These are phyloP conservation scores for Trichoderma aggressivum DNA, from an alignment of 2,329 filamentous ascomycete genomes.

Conservation along the genomic window DNA sequence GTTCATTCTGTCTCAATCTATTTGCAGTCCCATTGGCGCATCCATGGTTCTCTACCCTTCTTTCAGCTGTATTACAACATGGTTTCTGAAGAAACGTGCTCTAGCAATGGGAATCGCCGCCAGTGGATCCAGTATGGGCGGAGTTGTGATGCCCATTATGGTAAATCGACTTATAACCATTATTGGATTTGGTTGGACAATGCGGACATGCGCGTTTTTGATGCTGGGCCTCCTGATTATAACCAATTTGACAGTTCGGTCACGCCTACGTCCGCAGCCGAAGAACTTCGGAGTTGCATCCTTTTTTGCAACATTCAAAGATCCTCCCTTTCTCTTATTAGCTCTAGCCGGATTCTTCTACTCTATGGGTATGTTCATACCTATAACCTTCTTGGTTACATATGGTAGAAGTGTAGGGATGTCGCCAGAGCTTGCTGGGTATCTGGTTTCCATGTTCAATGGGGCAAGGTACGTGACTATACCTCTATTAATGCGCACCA, in stretches of 20 bases:
- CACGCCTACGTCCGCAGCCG: not conserved
- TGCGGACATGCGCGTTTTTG: not conserved
- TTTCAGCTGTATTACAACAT: not conserved
- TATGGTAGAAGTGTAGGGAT: not conserved
- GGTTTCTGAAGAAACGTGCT: not conserved
- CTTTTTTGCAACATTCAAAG: not conserved
- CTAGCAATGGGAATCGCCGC: not conserved
- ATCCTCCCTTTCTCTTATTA: not conserved
- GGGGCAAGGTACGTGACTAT: not conserved
- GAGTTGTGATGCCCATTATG: not conserved
- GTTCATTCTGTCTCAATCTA: not conserved
- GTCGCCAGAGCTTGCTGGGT: not conserved
- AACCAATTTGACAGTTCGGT: not conserved
- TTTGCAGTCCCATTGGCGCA: not conserved
- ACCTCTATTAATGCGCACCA: not conserved
- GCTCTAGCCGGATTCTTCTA: not conserved
- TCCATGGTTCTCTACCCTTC: not conserved
- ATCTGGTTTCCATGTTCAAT: not conserved
- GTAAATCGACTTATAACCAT: not conserved
- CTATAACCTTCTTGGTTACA: not conserved
- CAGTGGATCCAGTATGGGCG: not conserved
- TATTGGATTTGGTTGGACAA: not conserved
- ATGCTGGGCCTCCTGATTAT: not conserved
- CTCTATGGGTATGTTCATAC: not conserved
- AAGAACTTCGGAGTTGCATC: not conserved